Evolutionary conservation across 129 eudicot genomes (phyloP).

Genomic region (Erigeron canadensis): DNA sequence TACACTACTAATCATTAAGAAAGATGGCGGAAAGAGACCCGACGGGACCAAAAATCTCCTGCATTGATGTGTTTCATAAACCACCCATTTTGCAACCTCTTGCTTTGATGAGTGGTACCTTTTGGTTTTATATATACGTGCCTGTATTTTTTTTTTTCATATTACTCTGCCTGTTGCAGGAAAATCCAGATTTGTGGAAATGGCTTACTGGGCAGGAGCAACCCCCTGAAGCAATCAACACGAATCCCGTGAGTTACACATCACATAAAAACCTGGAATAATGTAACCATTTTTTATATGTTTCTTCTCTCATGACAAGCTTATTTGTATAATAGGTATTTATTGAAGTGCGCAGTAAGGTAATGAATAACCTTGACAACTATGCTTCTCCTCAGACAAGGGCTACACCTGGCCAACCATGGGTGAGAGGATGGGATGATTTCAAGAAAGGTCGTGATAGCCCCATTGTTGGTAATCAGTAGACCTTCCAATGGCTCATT

Average conservation of each 20-base stretch:
- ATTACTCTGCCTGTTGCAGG: slow-evolving; percentile 44
- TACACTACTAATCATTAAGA: no score
- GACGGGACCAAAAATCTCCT: no score
- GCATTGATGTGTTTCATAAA: no score
- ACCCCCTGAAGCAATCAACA: slow-evolving; percentile 67
- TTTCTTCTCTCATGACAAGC: not conserved
- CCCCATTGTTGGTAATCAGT: slow-evolving; percentile 89
- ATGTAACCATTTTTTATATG: not conserved
- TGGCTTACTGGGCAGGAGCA: slow-evolving; percentile 91
- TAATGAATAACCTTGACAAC: slow-evolving; percentile 63
- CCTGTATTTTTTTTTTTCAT: not conserved
- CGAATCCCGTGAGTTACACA: slow-evolving; percentile 74
- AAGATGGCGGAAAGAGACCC: no score
- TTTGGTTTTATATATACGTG: not conserved
- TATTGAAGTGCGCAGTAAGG: slow-evolving; percentile 61
- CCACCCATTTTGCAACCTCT: no score
- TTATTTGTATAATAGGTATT: slow-evolving; percentile 52
- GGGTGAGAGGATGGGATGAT: slow-evolving; percentile 99
- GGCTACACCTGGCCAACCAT: slow-evolving; percentile 76
- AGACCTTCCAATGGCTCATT: slow-evolving; percentile 26
- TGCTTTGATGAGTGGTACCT: no score
- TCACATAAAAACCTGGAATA: not conserved
- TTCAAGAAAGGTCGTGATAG: slow-evolving; percentile 82
- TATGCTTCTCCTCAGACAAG: slow-evolving; percentile 82
- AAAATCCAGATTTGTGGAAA: slow-evolving; percentile 97